Evolutionary conservation across 2,329 filamentous ascomycete species (phyloP), one percentile per base, ranked within the genome.

Genomic region (Diaporthe citri): DNA sequence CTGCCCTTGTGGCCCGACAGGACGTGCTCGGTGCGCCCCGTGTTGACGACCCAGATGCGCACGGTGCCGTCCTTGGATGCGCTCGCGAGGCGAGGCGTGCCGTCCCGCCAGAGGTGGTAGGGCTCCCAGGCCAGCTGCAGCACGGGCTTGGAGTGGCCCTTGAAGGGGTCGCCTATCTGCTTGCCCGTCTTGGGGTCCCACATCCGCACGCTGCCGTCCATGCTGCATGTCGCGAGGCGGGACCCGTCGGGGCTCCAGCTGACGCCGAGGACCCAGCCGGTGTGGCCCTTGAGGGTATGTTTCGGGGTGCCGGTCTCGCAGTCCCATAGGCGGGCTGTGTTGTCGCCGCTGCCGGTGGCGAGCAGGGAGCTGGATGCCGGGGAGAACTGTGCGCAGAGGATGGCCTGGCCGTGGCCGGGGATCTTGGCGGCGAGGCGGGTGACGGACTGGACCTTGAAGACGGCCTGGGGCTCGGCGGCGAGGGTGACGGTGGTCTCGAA

Each of bases 281-380:
- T 93, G 83, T 98, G 97, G 0, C 95, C 95, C 79, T 95, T 93
- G 66, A 98, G 85, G 0, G 95, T 98, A 83, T 94, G 91, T 76
- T 95, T 90, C 0, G 96, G 95, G 15, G 95, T 98, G 64, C 96
- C 96, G 0, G 95, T 98, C 80, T 98, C 95, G 66, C 95, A 96
- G 80, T 99, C 96, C 95, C 95, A 98, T 85, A 98, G 93, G 74
- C 96, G 88, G 0, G 96, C 96, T 1, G 96, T 98, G 79, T 93
- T 93, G 81, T 99, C 97, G 62, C 97, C 97, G 76, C 93, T 95
- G 0, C 96, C 97, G 1, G 95, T 98, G 0, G 95, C 96, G 83
- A 98, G 89, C 75, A 93, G 89, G 15, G 92, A 91, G 36, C 94
- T 96, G 9, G 90, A 92, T 51, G 90, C 89, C 0, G 96, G 96